Evolutionary conservation across 2,329 filamentous ascomycete species (phyloP), one percentile per base, ranked within the genome.

Genomic region (Exophiala lecanii-corni): DNA sequence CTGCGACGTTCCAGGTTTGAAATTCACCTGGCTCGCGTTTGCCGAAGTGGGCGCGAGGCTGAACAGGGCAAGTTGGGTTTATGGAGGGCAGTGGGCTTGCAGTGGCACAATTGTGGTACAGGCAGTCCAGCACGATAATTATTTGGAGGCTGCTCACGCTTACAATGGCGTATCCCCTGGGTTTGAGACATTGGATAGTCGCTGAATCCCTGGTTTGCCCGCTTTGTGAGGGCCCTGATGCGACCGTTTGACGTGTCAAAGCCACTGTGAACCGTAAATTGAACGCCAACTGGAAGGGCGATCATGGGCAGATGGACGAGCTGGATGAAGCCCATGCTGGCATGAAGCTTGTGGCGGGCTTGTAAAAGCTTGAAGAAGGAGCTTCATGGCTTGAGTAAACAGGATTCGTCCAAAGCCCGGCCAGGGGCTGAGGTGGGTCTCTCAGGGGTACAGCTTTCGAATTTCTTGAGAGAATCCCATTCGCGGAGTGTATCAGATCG

Each of bases 131-230:
- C n/a, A n/a, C n/a, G n/a, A n/a, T n/a, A n/a, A n/a, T n/a, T n/a
- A n/a, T n/a, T n/a, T n/a, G n/a, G n/a, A n/a, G n/a, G n/a, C n/a
- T n/a, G n/a, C n/a, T n/a, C n/a, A n/a, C n/a, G n/a, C n/a, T n/a
- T n/a, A n/a, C n/a, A n/a, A n/a, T n/a, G n/a, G n/a, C n/a, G n/a
- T n/a, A n/a, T n/a, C n/a, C n/a, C n/a, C 30, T 32, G n/a, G 4
- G 33, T 35, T 10, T 35, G 33, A 35, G 33, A 35, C 33, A 35
- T 35, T 6, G 30, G 33, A 35, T n/a, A n/a, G n/a, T n/a, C n/a
- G n/a, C n/a, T n/a, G n/a, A n/a, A n/a, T 17, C 13, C 12, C 17
- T 7, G 18, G 13, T 7, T 4, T 35, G 5, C 15, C 15, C 6
- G 17, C 13, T 20, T 35, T 10, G n/a, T 15, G 17, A 4, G 18